A percentile compares a stretch with the other conserved stretches of the same genome.
Conservation (phyloP, 1,284 basidiomycete genomes). For the Ceratobasidium sp. region DNA sequence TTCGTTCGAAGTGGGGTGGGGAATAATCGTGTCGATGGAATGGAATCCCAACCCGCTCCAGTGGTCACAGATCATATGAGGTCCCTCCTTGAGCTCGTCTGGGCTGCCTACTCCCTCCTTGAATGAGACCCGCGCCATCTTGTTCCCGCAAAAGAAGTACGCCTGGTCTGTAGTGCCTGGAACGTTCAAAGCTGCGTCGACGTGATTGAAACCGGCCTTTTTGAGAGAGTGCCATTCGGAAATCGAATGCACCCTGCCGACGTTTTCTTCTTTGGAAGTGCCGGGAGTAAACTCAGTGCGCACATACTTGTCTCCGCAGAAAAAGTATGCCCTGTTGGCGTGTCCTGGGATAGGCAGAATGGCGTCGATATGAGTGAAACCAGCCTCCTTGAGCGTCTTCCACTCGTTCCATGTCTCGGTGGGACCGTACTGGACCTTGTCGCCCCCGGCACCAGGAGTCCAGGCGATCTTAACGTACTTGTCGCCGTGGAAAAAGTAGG, state of each 20-base stretch:
- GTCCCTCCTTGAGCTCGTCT: conserved; percentile 27
- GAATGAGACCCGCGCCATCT: conserved; percentile 7
- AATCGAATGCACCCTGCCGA: background rate
- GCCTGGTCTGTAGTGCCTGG: conserved; percentile 14
- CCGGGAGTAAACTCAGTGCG: conserved; percentile 6
- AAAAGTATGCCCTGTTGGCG: conserved; percentile 3
- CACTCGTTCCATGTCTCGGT: background rate
- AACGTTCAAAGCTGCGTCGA: conserved; percentile 21
- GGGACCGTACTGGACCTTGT: background rate
- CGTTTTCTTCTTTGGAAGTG: background rate
- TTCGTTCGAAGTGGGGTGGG: background rate
- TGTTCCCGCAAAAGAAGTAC: background rate
- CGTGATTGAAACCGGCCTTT: conserved; percentile 1
- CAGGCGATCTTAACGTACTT: background rate
- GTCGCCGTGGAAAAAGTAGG: background rate
- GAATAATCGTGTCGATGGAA: background rate
- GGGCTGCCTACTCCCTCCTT: background rate
- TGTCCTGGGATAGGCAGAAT: conserved; percentile 6
- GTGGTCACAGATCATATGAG: background rate
- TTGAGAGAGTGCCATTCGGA: background rate
- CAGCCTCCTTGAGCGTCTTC: background rate
- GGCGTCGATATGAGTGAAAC: conserved; percentile 12
- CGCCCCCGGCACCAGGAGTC: background rate
- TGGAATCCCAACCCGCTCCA: background rate
- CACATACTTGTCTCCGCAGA: conserved; percentile 13